phyloP scores from a whole-genome alignment of 192 early-diverging fungal genomes.

The Mortierella antarctica region DNA sequence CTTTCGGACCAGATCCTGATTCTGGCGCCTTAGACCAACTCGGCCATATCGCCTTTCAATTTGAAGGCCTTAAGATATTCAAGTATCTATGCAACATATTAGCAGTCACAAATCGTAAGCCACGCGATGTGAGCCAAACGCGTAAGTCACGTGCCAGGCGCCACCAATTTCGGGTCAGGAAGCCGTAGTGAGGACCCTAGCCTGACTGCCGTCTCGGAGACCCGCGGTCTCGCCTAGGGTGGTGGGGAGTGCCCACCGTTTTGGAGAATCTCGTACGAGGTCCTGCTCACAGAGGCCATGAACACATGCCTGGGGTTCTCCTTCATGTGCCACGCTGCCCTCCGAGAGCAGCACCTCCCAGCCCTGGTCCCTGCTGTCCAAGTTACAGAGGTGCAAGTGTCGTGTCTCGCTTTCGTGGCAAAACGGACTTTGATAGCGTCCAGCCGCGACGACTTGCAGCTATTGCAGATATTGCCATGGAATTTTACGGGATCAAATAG shows the following conservation, averaged over 20 bases:
- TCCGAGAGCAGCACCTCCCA: conserved; percentile 3
- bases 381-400: not conserved
- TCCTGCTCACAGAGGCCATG: not conserved
- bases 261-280: not conserved
- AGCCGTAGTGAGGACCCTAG: not conserved
- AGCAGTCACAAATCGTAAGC: too few species aligned
- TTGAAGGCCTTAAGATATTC: too few species aligned
- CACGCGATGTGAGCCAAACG: too few species aligned
- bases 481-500: conserved; percentile 9
- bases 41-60: too few species aligned
- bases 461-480: not conserved
- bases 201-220: not conserved
- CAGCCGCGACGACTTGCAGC: not conserved
- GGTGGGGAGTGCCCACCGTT: conserved; percentile 16
- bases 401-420: not conserved
- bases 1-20: too few species aligned
- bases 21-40: too few species aligned
- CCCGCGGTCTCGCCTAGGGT: conserved; percentile 18
- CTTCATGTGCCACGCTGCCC: not conserved
- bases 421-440: conserved; percentile 8
- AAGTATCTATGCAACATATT: too few species aligned
- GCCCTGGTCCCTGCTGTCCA: not conserved
- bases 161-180: not conserved
- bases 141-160: too few species aligned
- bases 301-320: not conserved